A percentile compares a stretch with the other conserved stretches of the same genome.
These are phyloP conservation scores for Neurospora crassa DNA, from an alignment of 2,329 filamentous ascomycete genomes.

Conservation along the genomic window DNA sequence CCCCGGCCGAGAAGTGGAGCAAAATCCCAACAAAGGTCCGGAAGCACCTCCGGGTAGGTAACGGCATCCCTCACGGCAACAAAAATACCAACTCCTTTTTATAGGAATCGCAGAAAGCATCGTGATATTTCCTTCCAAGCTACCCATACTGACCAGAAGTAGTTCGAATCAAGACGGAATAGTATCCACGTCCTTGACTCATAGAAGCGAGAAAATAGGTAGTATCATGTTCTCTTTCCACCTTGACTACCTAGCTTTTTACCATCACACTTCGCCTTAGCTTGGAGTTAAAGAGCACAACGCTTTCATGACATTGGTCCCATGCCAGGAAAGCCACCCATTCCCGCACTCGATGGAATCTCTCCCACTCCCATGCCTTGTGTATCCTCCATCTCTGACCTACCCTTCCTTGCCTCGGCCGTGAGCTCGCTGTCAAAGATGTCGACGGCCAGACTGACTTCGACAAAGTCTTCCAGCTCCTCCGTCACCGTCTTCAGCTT, in stretches of 20 bases:
- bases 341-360: neutral
- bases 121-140: neutral
- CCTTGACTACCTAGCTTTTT: neutral
- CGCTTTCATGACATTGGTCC: neutral
- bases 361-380: slow-evolving; percentile 2
- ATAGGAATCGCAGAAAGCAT: neutral
- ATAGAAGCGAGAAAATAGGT: too few species aligned
- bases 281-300: neutral
- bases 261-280: neutral
- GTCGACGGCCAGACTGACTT: slow-evolving; percentile 78
- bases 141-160: neutral
- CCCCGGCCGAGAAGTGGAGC: neutral
- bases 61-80: neutral
- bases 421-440: slow-evolving; percentile 52
- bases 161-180: neutral
- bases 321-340: neutral
- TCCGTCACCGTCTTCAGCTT: slow-evolving; percentile 95
- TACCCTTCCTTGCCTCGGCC: slow-evolving; percentile 36
- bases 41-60: neutral
- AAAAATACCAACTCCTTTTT: neutral
- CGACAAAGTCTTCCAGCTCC: slow-evolving; percentile 91
- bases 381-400: neutral
- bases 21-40: neutral
- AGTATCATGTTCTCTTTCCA: neutral
- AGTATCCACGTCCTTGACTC: too few species aligned